phyloP scores from a whole-genome alignment of 257 asterid species.

The Orobanche coerulescens region DNA sequence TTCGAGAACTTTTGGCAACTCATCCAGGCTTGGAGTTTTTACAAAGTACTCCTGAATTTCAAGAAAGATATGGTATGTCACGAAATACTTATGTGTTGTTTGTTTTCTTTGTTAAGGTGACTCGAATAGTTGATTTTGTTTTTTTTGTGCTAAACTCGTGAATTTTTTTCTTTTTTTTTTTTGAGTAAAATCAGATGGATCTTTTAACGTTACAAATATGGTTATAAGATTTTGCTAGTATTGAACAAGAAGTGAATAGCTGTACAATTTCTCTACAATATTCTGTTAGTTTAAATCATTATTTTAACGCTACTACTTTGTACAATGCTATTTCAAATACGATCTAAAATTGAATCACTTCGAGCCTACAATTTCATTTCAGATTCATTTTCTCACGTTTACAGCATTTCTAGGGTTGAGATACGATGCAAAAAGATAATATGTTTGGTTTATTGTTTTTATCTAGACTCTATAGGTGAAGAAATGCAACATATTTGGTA shows the following conservation, averaged over 20 bases:
- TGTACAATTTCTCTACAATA: background rate
- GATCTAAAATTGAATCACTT: background rate
- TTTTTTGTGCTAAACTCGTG: background rate
- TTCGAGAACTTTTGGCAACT: constrained; percentile 89
- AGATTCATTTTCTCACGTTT: background rate
- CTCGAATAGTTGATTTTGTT: constrained; percentile 1
- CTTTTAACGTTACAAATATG: background rate
- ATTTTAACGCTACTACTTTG: background rate
- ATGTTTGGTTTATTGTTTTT: background rate
- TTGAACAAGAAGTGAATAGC: background rate
- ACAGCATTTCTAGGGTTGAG: background rate
- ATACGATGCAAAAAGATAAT: background rate
- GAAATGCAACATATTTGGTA: background rate
- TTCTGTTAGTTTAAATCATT: background rate
- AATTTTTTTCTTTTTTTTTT: constrained; percentile 6
- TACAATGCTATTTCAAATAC: background rate
- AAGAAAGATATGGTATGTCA: constrained; percentile 92
- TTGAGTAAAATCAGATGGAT: background rate
- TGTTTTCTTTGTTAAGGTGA: background rate
- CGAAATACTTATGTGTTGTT: constrained; percentile 15
- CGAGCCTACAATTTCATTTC: background rate
- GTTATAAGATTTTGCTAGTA: constrained; percentile 1
- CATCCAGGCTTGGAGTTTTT: constrained; percentile 99
- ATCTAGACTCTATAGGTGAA: background rate
- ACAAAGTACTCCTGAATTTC: constrained; percentile 98